phyloP scores from a whole-genome alignment of 306 rosid species.

The Dryas drummondii region DNA sequence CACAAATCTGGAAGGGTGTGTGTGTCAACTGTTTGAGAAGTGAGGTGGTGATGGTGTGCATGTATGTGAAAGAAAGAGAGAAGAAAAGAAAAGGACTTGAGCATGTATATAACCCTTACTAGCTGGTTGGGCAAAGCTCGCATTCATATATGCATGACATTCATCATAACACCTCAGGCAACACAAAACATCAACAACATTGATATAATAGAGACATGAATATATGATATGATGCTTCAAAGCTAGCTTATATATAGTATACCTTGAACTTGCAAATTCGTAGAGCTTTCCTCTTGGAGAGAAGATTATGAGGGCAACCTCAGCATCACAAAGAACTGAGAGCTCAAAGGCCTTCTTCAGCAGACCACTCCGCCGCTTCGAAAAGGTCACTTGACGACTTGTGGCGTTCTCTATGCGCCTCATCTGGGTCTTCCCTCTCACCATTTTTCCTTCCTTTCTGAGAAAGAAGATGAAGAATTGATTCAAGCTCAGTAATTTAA shows the following conservation, averaged over 20 bases:
- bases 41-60: too few species aligned
- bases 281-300: slow-evolving; percentile 54
- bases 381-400: slow-evolving; percentile 87
- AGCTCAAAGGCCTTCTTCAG: slow-evolving; percentile 89
- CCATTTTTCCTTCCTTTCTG: slow-evolving; percentile 44
- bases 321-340: slow-evolving; percentile 80
- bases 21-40: neutral
- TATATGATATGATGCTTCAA: neutral
- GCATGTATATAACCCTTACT: neutral
- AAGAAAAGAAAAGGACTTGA: neutral
- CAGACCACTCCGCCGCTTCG: slow-evolving; percentile 76
- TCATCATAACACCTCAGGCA: too few species aligned
- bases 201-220: neutral
- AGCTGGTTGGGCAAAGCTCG: too few species aligned
- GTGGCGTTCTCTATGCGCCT: slow-evolving; percentile 84
- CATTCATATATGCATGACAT: neutral
- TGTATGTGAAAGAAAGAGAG: neutral
- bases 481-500: too few species aligned
- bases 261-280: slow-evolving; percentile 59
- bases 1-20: too few species aligned
- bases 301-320: slow-evolving; percentile 47
- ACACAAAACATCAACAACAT: neutral
- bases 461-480: too few species aligned
- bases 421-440: slow-evolving; percentile 90
- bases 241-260: neutral